phyloP scores from a whole-genome alignment of 805 yeast genomes.

The Limtongozyma cylindracea region DNA sequence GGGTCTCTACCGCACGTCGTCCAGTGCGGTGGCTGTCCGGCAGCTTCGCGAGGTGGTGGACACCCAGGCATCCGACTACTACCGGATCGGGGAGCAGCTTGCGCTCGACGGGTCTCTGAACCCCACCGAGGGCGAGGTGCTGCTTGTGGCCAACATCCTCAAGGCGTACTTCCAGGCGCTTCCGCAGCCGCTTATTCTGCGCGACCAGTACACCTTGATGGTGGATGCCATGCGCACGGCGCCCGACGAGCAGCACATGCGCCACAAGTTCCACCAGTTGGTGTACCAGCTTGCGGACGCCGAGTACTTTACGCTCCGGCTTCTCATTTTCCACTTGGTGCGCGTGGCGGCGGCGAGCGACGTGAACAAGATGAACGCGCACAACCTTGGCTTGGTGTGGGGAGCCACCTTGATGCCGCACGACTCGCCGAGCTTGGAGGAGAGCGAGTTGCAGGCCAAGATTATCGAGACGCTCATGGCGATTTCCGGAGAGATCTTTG shows the following conservation, averaged over 20 bases:
- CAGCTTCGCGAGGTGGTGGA: slow-evolving; percentile 51
- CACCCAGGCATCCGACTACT: slow-evolving; percentile 40
- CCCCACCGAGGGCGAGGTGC: too few species aligned
- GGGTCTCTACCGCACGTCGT: slow-evolving; percentile 76
- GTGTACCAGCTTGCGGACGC: slow-evolving; percentile 87
- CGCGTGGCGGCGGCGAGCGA: slow-evolving; percentile 39
- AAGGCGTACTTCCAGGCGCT: slow-evolving; percentile 64
- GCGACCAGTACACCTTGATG: slow-evolving; percentile 32
- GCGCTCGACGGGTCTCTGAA: too few species aligned
- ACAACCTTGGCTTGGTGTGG: slow-evolving; percentile 79
- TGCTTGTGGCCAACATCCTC: slow-evolving; percentile 16
- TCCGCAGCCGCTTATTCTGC: slow-evolving; percentile 70
- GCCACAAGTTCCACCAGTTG: slow-evolving; percentile 62
- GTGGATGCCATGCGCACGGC: slow-evolving; percentile 35
- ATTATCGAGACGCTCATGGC: slow-evolving; percentile 67
- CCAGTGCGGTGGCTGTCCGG: slow-evolving; percentile 50
- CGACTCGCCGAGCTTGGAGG: slow-evolving; percentile 39
- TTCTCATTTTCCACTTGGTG: slow-evolving; percentile 65
- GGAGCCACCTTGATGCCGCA: slow-evolving; percentile 70
- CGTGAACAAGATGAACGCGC: slow-evolving; percentile 57
- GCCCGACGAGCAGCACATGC: slow-evolving; percentile 16
- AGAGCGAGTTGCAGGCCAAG: slow-evolving; percentile 47
- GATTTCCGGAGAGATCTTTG: slow-evolving; percentile 59
- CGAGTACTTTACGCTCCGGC: slow-evolving; percentile 75
- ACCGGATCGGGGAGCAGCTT: too few species aligned